phyloP scores from a whole-genome alignment of 768 basidiomycete genomes.

The Mycena metata region DNA sequence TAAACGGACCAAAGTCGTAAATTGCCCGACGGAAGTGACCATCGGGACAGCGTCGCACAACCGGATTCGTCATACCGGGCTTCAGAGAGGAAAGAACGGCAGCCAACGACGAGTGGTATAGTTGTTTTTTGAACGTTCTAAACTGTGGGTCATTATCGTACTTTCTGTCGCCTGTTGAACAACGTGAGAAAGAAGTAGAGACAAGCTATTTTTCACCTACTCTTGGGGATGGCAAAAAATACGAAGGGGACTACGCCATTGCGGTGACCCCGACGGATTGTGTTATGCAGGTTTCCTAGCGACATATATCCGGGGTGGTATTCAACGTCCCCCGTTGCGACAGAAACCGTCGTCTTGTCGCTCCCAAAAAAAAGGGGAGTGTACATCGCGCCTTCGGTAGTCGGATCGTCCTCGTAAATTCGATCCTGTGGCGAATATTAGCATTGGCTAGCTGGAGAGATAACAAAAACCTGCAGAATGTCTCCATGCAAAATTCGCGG shows the following conservation, averaged over 20 bases:
- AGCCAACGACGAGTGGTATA: conserved; percentile 35
- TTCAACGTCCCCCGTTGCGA: conserved; percentile 42
- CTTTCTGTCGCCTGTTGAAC: conserved; percentile 33
- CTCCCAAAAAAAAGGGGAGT: conserved; percentile 39
- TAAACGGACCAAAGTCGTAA: conserved; percentile 43
- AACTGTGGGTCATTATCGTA: conserved; percentile 26
- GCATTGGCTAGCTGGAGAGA: too few relatives aligned
- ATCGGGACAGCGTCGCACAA: conserved; percentile 44
- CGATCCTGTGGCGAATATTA: background rate
- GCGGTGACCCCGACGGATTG: conserved; percentile 41
- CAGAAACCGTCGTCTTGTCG: conserved; percentile 46
- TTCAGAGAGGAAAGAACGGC: conserved; percentile 19
- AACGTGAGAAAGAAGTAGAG: background rate
- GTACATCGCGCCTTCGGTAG: conserved; percentile 22
- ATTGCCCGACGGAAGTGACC: conserved; percentile 43
- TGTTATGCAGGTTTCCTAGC: conserved; percentile 42
- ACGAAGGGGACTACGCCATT: conserved; percentile 41
- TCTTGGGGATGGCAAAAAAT: conserved; percentile 49
- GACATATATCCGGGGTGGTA: conserved; percentile 44
- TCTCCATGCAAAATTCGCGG: conserved; percentile 56
- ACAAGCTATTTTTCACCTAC: conserved; percentile 30
- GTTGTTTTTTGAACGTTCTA: conserved; percentile 35
- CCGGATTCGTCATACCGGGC: conserved; percentile 31
- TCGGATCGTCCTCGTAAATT: conserved; percentile 26
- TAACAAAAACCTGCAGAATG: conserved; percentile 47